Percentiles rank a stretch among this genome's conserved stretches.
Evolutionary conservation across 345 rosid species (phyloP).

Genomic region (Moricandia arvensis): DNA sequence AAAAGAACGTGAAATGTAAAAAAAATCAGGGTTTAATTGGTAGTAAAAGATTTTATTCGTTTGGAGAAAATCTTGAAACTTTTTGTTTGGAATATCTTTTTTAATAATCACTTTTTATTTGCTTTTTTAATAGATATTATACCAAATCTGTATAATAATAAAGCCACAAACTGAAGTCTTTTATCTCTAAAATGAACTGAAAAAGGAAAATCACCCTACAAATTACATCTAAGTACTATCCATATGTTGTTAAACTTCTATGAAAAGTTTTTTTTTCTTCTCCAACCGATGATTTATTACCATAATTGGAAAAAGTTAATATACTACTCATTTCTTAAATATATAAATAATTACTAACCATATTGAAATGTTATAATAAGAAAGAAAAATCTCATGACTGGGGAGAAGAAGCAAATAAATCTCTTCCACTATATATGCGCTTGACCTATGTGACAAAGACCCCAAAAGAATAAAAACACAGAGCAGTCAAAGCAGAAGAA

Average conservation of each 20-base stretch:
- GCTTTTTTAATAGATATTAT: constrained; percentile 9
- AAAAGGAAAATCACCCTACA: neutral
- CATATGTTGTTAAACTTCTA: neutral
- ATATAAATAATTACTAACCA: neutral
- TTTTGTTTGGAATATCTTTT: constrained; percentile 9
- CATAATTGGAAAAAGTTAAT: neutral
- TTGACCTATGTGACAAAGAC: constrained; percentile 22
- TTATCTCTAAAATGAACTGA: neutral
- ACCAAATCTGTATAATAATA: neutral
- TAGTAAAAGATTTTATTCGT: constrained; percentile 9
- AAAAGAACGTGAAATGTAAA: neutral
- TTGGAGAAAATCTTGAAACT: neutral
- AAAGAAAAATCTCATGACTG: neutral
- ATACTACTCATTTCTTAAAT: neutral
- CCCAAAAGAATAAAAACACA: neutral
- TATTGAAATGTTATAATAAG: neutral
- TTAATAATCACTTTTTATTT: neutral
- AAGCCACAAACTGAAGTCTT: neutral
- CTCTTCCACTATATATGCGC: constrained; percentile 26
- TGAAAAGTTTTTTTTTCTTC: neutral
- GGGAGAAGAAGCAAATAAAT: constrained; percentile 5
- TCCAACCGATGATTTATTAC: neutral
- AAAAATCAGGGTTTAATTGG: neutral
- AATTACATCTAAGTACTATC: neutral
- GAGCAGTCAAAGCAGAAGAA: neutral